Evolutionary conservation across 495 filamentous ascomycete genomes (phyloP).

Genomic region (Friedmanniomyces endolithicus): DNA sequence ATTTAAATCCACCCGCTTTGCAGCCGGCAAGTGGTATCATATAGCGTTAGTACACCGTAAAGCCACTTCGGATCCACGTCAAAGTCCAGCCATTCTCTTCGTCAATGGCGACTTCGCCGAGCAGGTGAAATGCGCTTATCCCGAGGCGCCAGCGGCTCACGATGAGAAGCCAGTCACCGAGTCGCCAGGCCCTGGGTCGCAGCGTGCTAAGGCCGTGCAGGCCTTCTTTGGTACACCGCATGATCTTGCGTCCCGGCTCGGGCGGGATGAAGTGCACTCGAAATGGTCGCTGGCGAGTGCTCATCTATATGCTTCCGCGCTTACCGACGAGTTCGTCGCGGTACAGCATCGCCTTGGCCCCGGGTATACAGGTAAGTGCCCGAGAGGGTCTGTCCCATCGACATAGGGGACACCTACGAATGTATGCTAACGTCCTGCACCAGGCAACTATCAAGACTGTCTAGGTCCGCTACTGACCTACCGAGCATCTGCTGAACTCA

Average conservation of each 20-base stretch:
- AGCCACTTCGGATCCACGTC: slow-evolving; percentile 46
- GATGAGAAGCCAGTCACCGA: slow-evolving; percentile 25
- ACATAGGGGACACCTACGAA: background rate
- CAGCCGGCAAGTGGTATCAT: slow-evolving; percentile 76
- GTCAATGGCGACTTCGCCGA: slow-evolving; percentile 90
- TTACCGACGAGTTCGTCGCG: slow-evolving; percentile 84
- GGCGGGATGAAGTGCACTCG: slow-evolving; percentile 59
- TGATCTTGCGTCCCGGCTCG: slow-evolving; percentile 71
- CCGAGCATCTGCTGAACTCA: slow-evolving; percentile 80
- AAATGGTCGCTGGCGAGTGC: slow-evolving; percentile 82
- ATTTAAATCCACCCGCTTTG: slow-evolving; percentile 72
- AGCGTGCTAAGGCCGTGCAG: slow-evolving; percentile 48
- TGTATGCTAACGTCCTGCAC: background rate
- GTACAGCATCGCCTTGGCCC: slow-evolving; percentile 83
- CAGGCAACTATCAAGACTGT: slow-evolving; percentile 77
- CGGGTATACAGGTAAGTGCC: slow-evolving; percentile 56
- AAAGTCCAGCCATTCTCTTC: slow-evolving; percentile 77
- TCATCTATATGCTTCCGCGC: slow-evolving; percentile 73
- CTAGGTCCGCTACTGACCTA: slow-evolving; percentile 95
- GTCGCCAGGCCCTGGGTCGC: slow-evolving; percentile 1
- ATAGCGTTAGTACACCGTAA: slow-evolving; percentile 73
- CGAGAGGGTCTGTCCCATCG: background rate
- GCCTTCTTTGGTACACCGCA: slow-evolving; percentile 89
- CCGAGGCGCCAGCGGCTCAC: slow-evolving; percentile 51
- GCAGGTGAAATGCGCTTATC: slow-evolving; percentile 80